phyloP scores from a whole-genome alignment of 2,329 filamentous ascomycete genomes.

The Rasamsonia emersonii region DNA sequence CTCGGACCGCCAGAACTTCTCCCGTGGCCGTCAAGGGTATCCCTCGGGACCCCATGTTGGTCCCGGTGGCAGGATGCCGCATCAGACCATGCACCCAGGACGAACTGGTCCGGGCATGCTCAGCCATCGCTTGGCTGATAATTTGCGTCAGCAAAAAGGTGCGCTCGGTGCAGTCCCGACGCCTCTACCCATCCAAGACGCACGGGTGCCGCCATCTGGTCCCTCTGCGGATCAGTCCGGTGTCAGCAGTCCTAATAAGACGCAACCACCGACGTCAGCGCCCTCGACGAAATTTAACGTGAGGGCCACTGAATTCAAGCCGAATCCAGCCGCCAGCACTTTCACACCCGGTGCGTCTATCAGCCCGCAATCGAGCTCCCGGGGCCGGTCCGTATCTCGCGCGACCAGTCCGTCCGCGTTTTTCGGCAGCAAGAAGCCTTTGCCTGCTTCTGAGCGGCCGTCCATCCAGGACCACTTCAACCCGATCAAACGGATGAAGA shows the following conservation, averaged over 20 bases:
- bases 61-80: constrained; percentile 29
- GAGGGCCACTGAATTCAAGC: constrained; percentile 68
- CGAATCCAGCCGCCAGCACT: constrained; percentile 67
- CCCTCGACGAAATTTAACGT: constrained; percentile 51
- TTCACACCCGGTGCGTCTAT: constrained; percentile 64
- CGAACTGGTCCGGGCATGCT: constrained; percentile 38
- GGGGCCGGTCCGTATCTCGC: constrained; percentile 39
- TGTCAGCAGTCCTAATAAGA: constrained; percentile 34
- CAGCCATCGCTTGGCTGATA: constrained; percentile 43
- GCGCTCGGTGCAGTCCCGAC: constrained; percentile 38
- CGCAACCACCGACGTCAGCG: constrained; percentile 47
- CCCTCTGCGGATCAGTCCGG: constrained; percentile 53
- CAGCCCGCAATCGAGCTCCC: constrained; percentile 59
- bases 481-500: constrained; percentile 61
- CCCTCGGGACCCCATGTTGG: constrained; percentile 40
- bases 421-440: constrained; percentile 64
- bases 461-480: constrained; percentile 51
- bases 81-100: constrained; percentile 35
- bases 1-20: constrained; percentile 40
- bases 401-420: constrained; percentile 44
- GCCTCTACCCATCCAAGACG: constrained; percentile 54
- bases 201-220: constrained; percentile 64
- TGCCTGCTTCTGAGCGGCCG: constrained; percentile 48
- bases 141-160: constrained; percentile 45
- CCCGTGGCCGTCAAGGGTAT: constrained; percentile 39